Evolutionary conservation across 768 basidiomycete species (phyloP).

Genomic region (Lenzites betulinus): DNA sequence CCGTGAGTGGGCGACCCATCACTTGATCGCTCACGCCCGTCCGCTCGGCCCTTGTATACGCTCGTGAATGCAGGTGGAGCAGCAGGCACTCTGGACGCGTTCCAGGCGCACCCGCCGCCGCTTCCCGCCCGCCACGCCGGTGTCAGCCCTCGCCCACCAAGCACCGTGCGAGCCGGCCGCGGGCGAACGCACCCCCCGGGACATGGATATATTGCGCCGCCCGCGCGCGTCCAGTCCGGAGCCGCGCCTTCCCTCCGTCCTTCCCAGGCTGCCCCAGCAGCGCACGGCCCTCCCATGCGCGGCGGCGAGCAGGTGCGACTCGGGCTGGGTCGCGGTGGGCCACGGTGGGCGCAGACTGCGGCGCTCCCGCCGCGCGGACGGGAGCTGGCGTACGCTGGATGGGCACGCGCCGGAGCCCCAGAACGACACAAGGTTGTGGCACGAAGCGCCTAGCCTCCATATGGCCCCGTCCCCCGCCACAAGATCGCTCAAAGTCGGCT

Average conservation of each 20-base stretch:
- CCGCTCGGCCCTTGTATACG: neutral
- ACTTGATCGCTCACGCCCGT: neutral
- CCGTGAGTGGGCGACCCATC: too few relatives aligned
- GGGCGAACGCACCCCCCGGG: neutral
- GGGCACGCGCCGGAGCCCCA: neutral
- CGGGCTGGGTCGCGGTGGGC: neutral
- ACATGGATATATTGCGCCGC: constrained; percentile 1
- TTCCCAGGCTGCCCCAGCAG: neutral
- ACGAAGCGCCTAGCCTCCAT: neutral
- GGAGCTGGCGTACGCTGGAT: too few relatives aligned
- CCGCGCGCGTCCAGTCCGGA: constrained; percentile 2
- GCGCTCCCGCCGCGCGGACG: too few relatives aligned
- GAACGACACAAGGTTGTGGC: neutral
- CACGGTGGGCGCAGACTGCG: neutral
- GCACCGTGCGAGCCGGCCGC: constrained; percentile 4
- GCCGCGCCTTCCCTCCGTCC: neutral
- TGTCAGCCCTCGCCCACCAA: neutral
- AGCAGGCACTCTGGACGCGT: neutral
- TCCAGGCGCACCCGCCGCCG: neutral
- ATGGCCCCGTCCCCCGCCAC: constrained; percentile 12
- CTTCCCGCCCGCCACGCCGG: too few relatives aligned
- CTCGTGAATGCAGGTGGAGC: constrained; percentile 12
- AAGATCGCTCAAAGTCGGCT: constrained; percentile 2
- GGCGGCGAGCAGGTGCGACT: neutral
- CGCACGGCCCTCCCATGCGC: neutral